Evolutionary conservation across 2,329 filamentous ascomycete genomes (phyloP).

Genomic region (Orbilia oligospora): DNA sequence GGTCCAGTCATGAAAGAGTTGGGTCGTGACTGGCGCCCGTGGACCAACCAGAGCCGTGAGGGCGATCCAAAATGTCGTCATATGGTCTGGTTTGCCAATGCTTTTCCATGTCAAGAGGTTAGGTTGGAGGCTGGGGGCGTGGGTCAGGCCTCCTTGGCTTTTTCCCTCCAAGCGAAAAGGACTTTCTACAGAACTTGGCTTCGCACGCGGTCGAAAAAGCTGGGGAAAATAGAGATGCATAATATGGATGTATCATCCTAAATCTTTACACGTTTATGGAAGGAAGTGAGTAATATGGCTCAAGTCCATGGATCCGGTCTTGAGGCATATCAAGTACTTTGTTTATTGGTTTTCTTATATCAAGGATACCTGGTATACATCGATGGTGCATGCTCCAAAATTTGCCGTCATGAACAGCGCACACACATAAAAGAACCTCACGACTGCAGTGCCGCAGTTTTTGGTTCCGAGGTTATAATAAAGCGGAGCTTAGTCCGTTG

Average conservation of each 20-base stretch:
- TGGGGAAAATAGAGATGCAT: slow-evolving; percentile 3
- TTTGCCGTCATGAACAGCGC: slow-evolving; percentile 14
- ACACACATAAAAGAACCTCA: not conserved
- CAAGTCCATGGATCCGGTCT: slow-evolving; percentile 1
- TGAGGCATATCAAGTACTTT: slow-evolving; percentile 5
- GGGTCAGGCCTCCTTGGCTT: slow-evolving; percentile 28
- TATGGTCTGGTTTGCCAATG: slow-evolving; percentile 48
- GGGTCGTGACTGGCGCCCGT: slow-evolving; percentile 47
- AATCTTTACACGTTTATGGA: not conserved
- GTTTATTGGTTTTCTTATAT: not conserved
- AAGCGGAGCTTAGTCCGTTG: not conserved
- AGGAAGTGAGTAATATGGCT: slow-evolving; percentile 1
- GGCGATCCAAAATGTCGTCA: slow-evolving; percentile 39
- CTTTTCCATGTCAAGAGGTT: slow-evolving; percentile 37
- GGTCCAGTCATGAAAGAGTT: not conserved
- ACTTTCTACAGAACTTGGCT: not conserved
- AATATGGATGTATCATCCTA: not conserved
- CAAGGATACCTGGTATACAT: slow-evolving; percentile 17
- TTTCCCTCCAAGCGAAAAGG: slow-evolving; percentile 3
- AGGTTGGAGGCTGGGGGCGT: slow-evolving; percentile 25
- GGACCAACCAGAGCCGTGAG: slow-evolving; percentile 9
- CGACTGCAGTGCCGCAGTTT: slow-evolving; percentile 3
- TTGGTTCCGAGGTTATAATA: slow-evolving; percentile 17
- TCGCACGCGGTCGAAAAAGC: not conserved
- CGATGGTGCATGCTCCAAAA: slow-evolving; percentile 1